phyloP scores from a whole-genome alignment of 495 filamentous ascomycete species.

The Daldinia caldariorum region DNA sequence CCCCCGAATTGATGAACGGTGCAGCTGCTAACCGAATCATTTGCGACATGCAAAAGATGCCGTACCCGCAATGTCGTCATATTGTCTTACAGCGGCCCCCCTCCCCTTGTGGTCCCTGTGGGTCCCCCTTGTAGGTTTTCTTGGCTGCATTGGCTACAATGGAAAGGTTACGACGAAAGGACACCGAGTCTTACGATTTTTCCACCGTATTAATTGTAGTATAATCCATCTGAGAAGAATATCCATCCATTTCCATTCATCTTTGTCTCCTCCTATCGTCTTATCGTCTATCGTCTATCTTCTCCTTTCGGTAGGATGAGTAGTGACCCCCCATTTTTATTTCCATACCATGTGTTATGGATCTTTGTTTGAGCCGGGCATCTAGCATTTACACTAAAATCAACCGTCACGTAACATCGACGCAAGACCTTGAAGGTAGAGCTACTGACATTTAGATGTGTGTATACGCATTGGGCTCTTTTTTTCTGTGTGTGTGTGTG shows the following conservation, averaged over 20 bases:
- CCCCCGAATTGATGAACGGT: constrained; percentile 40
- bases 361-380: neutral
- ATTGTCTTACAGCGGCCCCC: constrained; percentile 39
- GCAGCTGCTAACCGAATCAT: constrained; percentile 43
- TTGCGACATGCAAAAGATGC: constrained; percentile 31
- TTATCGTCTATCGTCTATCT: no score
- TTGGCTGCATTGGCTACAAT: constrained; percentile 32
- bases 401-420: constrained; percentile 10
- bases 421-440: neutral
- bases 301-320: neutral
- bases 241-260: neutral
- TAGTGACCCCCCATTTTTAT: neutral
- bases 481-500: no score
- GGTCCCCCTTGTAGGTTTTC: constrained; percentile 25
- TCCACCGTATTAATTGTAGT: neutral
- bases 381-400: neutral
- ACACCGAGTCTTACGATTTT: constrained; percentile 30
- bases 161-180: constrained; percentile 2
- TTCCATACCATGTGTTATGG: constrained; percentile 19
- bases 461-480: no score
- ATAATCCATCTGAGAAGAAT: constrained; percentile 1
- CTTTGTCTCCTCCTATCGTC: neutral
- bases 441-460: no score
- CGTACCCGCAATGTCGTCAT: constrained; percentile 43
- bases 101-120: constrained; percentile 1